Conservation (phyloP, 2,329 filamentous ascomycete genomes). For the Colletotrichum lindemuthianum region DNA sequence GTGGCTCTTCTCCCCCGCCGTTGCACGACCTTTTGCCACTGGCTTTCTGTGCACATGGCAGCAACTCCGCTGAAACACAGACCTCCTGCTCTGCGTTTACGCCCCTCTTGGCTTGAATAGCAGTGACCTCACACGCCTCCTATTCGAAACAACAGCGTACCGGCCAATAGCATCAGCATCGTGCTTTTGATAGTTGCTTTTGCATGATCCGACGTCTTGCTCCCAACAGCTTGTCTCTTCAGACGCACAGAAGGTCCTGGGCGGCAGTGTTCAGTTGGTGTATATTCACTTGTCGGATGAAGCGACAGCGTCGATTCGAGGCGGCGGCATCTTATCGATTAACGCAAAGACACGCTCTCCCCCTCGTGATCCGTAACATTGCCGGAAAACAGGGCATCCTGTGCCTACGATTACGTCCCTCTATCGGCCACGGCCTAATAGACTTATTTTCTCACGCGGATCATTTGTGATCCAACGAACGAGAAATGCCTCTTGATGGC, state of each 20-base stretch:
- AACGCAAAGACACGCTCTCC: constrained; percentile 25
- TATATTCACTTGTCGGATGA: not conserved
- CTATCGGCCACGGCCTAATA: constrained; percentile 27
- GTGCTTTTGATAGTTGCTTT: constrained; percentile 26
- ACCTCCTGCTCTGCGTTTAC: constrained; percentile 22
- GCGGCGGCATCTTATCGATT: constrained; percentile 36
- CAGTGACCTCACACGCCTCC: constrained; percentile 29
- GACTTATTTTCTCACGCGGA: constrained; percentile 19
- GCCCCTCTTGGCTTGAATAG: constrained; percentile 13
- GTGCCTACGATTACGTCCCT: constrained; percentile 11
- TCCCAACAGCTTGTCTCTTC: constrained; percentile 24
- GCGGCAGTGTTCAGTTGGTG: no score
- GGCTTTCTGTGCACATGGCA: constrained; percentile 34
- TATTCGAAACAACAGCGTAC: constrained; percentile 27
- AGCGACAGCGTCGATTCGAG: not conserved
- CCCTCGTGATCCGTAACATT: constrained; percentile 27
- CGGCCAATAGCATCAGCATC: constrained; percentile 23
- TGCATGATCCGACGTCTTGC: constrained; percentile 28
- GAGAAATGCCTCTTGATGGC: constrained; percentile 28
- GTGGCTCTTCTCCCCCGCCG: constrained; percentile 15
- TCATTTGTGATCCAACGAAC: constrained; percentile 9
- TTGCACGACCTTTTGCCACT: constrained; percentile 30
- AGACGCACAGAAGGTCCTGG: no score
- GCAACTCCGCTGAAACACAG: constrained; percentile 28
- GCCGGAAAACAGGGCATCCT: constrained; percentile 30